Evolutionary conservation across 495 filamentous ascomycete species (phyloP).

Genomic region (Penicillium manginii): DNA sequence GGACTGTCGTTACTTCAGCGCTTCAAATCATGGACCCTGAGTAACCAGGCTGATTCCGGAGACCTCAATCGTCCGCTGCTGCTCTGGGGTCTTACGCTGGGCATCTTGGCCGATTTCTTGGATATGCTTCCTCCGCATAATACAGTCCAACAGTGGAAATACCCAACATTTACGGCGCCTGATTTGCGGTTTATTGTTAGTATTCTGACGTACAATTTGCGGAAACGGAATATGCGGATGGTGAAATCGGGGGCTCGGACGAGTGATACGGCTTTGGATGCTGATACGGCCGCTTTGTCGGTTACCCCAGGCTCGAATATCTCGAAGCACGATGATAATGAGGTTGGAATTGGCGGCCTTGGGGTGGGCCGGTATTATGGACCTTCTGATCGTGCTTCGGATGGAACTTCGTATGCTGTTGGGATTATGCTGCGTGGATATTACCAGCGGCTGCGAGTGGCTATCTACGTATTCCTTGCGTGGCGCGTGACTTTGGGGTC

Average conservation of each 20-base stretch:
- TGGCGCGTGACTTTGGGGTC: conserved; percentile 44
- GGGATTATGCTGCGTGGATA: conserved; percentile 71
- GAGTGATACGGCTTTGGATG: conserved; percentile 47
- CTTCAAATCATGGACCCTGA: conserved; percentile 35
- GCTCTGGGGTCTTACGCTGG: conserved; percentile 77
- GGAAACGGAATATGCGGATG: conserved; percentile 54
- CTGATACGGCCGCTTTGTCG: conserved; percentile 45
- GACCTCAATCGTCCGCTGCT: conserved; percentile 55
- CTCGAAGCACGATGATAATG: conserved; percentile 38
- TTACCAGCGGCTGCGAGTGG: conserved; percentile 63
- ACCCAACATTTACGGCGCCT: conserved; percentile 71
- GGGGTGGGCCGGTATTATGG: conserved; percentile 51
- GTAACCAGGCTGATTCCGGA: conserved; percentile 37
- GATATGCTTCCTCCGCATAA: conserved; percentile 69
- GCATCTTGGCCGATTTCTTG: conserved; percentile 72
- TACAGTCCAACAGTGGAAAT: conserved; percentile 66
- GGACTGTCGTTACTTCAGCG: conserved; percentile 24
- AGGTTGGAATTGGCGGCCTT: conserved; percentile 51
- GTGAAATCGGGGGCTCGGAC: conserved; percentile 42
- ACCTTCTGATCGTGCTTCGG: conserved; percentile 28
- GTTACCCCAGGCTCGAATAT: conserved; percentile 22
- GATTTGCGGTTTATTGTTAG: conserved; percentile 66
- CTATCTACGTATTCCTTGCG: conserved; percentile 56
- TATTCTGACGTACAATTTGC: conserved; percentile 63
- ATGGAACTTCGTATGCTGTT: conserved; percentile 51